Conservation (phyloP, 139 green algal species). For the Eudorina sp. region DNA sequence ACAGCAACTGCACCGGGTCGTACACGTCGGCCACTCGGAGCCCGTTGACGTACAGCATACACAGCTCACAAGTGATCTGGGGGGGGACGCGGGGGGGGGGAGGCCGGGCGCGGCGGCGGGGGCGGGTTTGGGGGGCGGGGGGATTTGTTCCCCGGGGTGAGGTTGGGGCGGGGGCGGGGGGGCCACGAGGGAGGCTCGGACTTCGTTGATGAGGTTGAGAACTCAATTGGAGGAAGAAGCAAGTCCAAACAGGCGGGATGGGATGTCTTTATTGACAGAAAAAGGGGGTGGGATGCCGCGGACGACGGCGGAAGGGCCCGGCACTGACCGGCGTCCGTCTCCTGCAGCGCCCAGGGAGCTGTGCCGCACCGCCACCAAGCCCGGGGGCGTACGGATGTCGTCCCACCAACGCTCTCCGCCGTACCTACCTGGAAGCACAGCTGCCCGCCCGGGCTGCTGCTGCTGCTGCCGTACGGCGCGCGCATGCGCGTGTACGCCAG, state of each 20-base stretch:
- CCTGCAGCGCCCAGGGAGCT: too few species aligned
- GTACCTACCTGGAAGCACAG: not conserved
- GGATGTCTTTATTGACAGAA: too few species aligned
- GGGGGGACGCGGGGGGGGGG: too few species aligned
- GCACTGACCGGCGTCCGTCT: not conserved
- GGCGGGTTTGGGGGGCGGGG: not conserved
- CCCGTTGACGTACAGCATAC: slow-evolving; percentile 2
- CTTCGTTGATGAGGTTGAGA: not conserved
- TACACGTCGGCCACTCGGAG: slow-evolving; percentile 10
- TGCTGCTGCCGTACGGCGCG: not conserved
- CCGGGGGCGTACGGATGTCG: too few species aligned
- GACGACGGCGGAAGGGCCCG: not conserved
- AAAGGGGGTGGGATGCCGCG: too few species aligned
- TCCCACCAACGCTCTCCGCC: too few species aligned
- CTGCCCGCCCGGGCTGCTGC: too few species aligned
- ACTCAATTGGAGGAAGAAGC: not conserved
- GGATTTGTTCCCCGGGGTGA: not conserved
- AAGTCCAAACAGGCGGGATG: not conserved
- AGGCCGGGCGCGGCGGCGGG: not conserved
- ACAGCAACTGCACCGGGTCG: not conserved
- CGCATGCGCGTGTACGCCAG: not conserved
- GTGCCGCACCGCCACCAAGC: too few species aligned
- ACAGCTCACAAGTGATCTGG: slow-evolving; percentile 7
- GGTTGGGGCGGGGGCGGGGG: too few species aligned
- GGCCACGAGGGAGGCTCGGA: not conserved